A percentile compares a stretch with the other conserved stretches of the same genome.
Evolutionary conservation across 1,284 basidiomycete species (phyloP).

Genomic region (Phellopilus nigrolimitatus): DNA sequence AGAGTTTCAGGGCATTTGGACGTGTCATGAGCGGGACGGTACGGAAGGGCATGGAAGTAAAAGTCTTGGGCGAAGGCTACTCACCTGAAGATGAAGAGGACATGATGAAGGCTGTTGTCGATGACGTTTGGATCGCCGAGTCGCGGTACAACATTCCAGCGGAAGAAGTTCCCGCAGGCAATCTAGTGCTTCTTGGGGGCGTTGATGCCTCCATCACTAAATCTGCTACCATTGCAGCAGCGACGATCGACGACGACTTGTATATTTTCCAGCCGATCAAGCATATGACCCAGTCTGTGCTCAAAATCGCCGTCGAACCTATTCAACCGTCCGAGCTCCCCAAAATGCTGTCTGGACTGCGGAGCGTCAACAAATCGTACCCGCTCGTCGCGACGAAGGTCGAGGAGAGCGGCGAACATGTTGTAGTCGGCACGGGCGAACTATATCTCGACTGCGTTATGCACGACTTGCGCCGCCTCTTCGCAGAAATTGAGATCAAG

Average conservation of each 20-base stretch:
- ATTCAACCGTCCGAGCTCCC: slow-evolving; percentile 96
- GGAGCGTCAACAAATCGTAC: slow-evolving; percentile 97
- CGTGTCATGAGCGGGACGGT: slow-evolving; percentile 92
- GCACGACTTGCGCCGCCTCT: slow-evolving; percentile 91
- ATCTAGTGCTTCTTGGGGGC: slow-evolving; percentile 88
- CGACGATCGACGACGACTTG: slow-evolving; percentile 75
- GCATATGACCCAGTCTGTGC: slow-evolving; percentile 95
- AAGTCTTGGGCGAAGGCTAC: slow-evolving; percentile 97
- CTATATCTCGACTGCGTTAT: slow-evolving; percentile 95
- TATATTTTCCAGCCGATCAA: slow-evolving; percentile 94
- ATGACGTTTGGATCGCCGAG: slow-evolving; percentile 87
- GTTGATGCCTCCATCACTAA: slow-evolving; percentile 94
- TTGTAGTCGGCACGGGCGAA: slow-evolving; percentile 95
- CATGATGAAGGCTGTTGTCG: slow-evolving; percentile 84
- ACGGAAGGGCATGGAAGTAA: slow-evolving; percentile 77
- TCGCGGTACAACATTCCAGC: slow-evolving; percentile 89
- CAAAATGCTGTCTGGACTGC: slow-evolving; percentile 96
- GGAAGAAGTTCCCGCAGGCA: slow-evolving; percentile 87
- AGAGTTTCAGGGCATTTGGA: slow-evolving; percentile 93
- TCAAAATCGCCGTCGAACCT: slow-evolving; percentile 98
- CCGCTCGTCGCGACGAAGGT: slow-evolving; percentile 94
- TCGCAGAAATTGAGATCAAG: slow-evolving; percentile 99
- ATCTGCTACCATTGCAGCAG: slow-evolving; percentile 83
- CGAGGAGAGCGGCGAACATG: slow-evolving; percentile 97
- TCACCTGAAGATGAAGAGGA: slow-evolving; percentile 99